Evolutionary conservation across 2,329 filamentous ascomycete species (phyloP).

Genomic region (Colletotrichum spaethianum): DNA sequence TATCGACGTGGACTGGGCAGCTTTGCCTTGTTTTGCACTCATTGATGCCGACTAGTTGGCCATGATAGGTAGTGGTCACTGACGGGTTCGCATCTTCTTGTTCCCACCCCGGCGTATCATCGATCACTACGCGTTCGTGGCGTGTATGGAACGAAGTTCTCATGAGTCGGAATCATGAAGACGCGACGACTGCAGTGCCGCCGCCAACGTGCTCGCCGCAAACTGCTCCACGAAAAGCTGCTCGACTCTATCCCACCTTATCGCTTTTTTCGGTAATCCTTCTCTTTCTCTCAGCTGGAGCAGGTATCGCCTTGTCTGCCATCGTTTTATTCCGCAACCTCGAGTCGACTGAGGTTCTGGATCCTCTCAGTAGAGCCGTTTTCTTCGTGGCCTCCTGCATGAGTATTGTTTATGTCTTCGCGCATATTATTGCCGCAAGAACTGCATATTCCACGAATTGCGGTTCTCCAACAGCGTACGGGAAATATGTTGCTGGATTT

Average conservation of each 20-base stretch:
- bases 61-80: background rate
- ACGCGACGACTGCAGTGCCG: slow-evolving; percentile 37
- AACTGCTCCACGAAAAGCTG: background rate
- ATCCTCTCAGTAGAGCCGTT: slow-evolving; percentile 34
- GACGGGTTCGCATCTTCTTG: background rate
- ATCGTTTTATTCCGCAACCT: slow-evolving; percentile 25
- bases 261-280: slow-evolving; percentile 27
- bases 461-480: slow-evolving; percentile 5
- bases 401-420: slow-evolving; percentile 29
- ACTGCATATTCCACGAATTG: slow-evolving; percentile 15
- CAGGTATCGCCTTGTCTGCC: slow-evolving; percentile 31
- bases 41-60: slow-evolving; percentile 1
- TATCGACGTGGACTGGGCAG: slow-evolving; percentile 9
- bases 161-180: slow-evolving; percentile 33
- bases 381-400: slow-evolving; percentile 37
- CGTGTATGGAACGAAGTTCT: slow-evolving; percentile 28
- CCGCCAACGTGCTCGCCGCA: slow-evolving; percentile 12
- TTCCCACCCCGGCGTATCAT: background rate
- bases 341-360: slow-evolving; percentile 24
- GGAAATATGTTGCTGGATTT: slow-evolving; percentile 26
- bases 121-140: background rate
- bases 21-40: slow-evolving; percentile 3
- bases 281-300: slow-evolving; percentile 18
- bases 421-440: slow-evolving; percentile 17
- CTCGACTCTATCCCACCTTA: slow-evolving; percentile 24